Conservation (phyloP, 805 yeast genomes). For the Spencermartinsiella europaea region DNA sequence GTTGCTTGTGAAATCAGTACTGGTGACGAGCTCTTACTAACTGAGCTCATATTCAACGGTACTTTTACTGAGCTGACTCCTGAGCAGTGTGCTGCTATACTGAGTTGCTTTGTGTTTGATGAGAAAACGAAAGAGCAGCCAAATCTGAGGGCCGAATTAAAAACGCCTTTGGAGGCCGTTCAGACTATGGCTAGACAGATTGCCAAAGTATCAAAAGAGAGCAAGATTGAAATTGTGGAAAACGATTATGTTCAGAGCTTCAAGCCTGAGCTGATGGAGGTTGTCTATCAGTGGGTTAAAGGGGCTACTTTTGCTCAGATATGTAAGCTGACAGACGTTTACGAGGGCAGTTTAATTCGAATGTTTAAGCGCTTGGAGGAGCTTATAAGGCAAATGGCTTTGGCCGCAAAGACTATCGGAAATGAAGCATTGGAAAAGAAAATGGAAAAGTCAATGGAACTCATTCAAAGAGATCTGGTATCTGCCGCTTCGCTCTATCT, state of each 20-base stretch:
- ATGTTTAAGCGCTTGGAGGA: slow-evolving; percentile 94
- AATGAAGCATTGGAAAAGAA: slow-evolving; percentile 79
- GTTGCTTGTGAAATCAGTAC: slow-evolving; percentile 96
- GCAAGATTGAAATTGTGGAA: slow-evolving; percentile 84
- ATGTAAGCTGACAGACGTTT: slow-evolving; percentile 98
- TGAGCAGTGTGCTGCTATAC: slow-evolving; percentile 85
- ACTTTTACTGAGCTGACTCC: slow-evolving; percentile 82
- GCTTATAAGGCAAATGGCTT: slow-evolving; percentile 79
- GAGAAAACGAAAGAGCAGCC: slow-evolving; percentile 87
- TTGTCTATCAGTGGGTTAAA: slow-evolving; percentile 92
- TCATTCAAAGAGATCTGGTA: slow-evolving; percentile 93
- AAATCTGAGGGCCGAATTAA: slow-evolving; percentile 76
- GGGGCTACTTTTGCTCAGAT: slow-evolving; percentile 96
- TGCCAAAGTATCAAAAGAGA: slow-evolving; percentile 84
- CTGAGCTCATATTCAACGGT: slow-evolving; percentile 94
- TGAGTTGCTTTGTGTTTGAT: slow-evolving; percentile 95
- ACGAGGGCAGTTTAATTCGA: slow-evolving; percentile 93
- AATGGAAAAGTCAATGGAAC: slow-evolving; percentile 77
- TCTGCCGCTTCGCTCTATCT: slow-evolving; percentile 91
- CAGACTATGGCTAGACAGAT: slow-evolving; percentile 88
- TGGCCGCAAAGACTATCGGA: slow-evolving; percentile 93
- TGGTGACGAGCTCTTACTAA: slow-evolving; percentile 71
- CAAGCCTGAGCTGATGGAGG: slow-evolving; percentile 94
- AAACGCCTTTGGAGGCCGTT: slow-evolving; percentile 86
- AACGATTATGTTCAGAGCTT: slow-evolving; percentile 90